These are phyloP conservation scores for Apophysomyces trapeziformis DNA, from an alignment of 371 early-diverging fungal species.

Conservation along the genomic window DNA sequence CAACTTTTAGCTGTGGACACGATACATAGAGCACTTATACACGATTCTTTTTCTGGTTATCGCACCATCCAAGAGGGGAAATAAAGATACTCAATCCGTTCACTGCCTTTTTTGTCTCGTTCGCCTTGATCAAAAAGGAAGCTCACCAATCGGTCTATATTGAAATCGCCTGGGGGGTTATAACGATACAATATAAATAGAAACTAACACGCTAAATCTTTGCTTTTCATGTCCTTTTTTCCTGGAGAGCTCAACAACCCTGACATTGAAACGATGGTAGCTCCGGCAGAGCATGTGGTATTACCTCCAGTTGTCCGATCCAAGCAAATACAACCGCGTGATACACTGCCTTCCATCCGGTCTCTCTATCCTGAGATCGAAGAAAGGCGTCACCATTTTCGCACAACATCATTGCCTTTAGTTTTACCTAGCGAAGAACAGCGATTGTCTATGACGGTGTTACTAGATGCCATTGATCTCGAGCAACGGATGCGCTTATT, in stretches of 20 bases:
- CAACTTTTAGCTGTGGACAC: no score
- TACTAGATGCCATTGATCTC: constrained; percentile 51
- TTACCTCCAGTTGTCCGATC: not conserved
- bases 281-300: not conserved
- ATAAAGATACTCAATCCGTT: not conserved
- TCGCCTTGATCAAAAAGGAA: constrained; percentile 20
- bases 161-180: constrained; percentile 48
- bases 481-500: constrained; percentile 50
- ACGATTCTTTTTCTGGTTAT: not conserved
- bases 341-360: constrained; percentile 4
- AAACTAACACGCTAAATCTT: not conserved
- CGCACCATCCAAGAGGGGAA: not conserved
- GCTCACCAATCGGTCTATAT: constrained; percentile 30
- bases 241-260: not conserved
- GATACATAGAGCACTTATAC: not conserved
- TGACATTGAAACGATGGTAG: not conserved
- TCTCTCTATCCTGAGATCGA: constrained; percentile 3
- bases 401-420: constrained; percentile 43
- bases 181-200: constrained; percentile 17
- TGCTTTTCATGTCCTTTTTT: constrained; percentile 17
- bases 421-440: constrained; percentile 36
- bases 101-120: constrained; percentile 30
- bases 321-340: not conserved
- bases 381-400: constrained; percentile 29
- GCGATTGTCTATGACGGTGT: constrained; percentile 39